phyloP scores from a whole-genome alignment of 441 rosid species.

The Geranium incanum region DNA sequence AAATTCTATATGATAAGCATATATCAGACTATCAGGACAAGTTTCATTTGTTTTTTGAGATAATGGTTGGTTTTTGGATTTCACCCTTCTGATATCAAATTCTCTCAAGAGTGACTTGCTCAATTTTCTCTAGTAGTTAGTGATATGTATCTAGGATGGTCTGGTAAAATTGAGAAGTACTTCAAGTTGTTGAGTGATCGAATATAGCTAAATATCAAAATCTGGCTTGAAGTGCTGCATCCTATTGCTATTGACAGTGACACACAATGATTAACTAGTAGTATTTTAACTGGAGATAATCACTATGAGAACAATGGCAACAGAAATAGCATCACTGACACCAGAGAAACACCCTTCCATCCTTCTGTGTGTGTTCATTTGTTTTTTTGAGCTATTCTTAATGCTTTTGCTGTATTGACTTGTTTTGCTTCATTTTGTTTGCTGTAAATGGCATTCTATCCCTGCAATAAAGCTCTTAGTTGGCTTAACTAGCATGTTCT shows the following conservation, averaged over 20 bases:
- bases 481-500: slow-evolving; percentile 3
- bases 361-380: neutral
- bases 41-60: neutral
- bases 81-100: neutral
- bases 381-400: neutral
- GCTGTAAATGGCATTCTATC: neutral
- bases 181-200: too few species aligned
- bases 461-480: neutral
- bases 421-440: slow-evolving; percentile 9
- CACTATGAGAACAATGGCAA: neutral
- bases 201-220: too few species aligned
- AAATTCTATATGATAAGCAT: neutral
- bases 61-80: neutral
- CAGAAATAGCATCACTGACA: neutral
- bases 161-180: too few species aligned
- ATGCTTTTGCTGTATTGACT: neutral
- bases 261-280: neutral
- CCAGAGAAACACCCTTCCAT: neutral
- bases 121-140: too few species aligned
- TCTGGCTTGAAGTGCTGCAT: too few species aligned
- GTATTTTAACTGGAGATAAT: neutral
- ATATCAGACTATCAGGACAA: neutral
- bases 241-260: too few species aligned
- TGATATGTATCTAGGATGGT: too few species aligned
- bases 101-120: too few species aligned